Evolutionary conservation across 2,329 filamentous ascomycete genomes (phyloP), one percentile per base, ranked within the genome.

Genomic region (Capronia coronata): DNA sequence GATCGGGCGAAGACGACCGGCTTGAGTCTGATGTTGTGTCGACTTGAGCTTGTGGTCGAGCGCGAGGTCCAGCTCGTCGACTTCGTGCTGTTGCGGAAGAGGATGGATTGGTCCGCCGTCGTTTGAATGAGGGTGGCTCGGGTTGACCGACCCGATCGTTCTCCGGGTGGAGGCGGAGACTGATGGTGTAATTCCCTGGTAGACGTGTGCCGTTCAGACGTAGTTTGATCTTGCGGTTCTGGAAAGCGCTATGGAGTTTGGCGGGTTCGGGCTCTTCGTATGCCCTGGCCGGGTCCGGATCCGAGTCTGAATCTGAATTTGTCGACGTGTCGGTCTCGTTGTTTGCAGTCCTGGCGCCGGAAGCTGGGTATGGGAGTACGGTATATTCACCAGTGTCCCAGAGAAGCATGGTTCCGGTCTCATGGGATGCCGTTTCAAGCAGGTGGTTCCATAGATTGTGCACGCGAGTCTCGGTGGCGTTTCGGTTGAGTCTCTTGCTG

Each of bases 371-470:
- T 6, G 75, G 71, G 10, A 83, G 66, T 9, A 82, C 62, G 37
- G 72, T 69, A 57, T 80, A 83, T 25, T 75, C 75, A 2, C 79
- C 79, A 1, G 76, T 80, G 57, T 82, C 79, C 79, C 79, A 83
- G 34, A 83, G 76, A 8, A 83, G 67, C 50, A 83, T 69, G 7
- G 76, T 80, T 1, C 79, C 79, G 2, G 78, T 80, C 11, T 67
- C 64, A 1, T 60, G 23, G 2, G 76, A 78, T 2, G 73, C 79
- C 1, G 76, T 79, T 59, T 83, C 79, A 46, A 80, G 72, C 7
- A 83, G 71, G 56, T 82, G 78, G 51, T 80, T 82, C 77, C 77
- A 80, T 25, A 82, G 61, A 59, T 74, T 79, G 62, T 83, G 79
- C 19, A 83, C 70, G 39, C 78, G 69, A 22, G 79, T 83, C 67